Percentiles rank a stretch among this genome's conserved stretches.
These are phyloP conservation scores for Pyropia yezoensis DNA, from an alignment of 23 red algal species.

Conservation along the genomic window DNA sequence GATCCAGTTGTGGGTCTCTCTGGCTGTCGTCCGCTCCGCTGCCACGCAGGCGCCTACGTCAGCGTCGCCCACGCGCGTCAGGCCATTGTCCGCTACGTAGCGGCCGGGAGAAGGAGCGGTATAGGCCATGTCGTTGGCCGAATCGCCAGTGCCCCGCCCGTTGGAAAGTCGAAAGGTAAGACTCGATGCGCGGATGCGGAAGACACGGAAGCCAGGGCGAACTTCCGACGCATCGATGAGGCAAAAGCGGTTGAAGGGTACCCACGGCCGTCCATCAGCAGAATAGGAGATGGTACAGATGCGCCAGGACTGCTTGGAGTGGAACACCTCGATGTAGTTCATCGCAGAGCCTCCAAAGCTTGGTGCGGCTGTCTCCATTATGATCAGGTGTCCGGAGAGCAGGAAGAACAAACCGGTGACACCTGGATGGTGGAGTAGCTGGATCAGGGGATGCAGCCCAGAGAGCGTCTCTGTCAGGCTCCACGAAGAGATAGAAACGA, in stretches of 20 bases:
- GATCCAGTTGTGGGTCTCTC: slow-evolving; percentile 13
- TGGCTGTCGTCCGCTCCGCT: slow-evolving; percentile 6
- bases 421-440: no score
- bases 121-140: slow-evolving; percentile 38
- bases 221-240: slow-evolving; percentile 65
- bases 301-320: slow-evolving; percentile 64
- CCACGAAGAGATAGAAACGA: no score
- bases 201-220: slow-evolving; percentile 63
- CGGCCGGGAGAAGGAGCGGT: slow-evolving; percentile 13
- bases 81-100: slow-evolving; percentile 57
- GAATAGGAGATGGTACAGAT: slow-evolving; percentile 22
- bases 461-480: no score
- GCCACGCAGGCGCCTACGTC: slow-evolving; percentile 25
- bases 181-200: slow-evolving; percentile 35
- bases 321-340: slow-evolving; percentile 80
- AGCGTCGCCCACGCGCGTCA: slow-evolving; percentile 54
- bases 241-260: neutral
- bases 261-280: slow-evolving; percentile 4
- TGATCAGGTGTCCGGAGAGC: no score
- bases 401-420: no score
- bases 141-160: slow-evolving; percentile 46
- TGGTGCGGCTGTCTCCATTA: no score
- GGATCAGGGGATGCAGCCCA: no score
- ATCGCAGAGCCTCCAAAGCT: neutral
- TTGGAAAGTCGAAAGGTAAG: slow-evolving; percentile 39